phyloP scores from a whole-genome alignment of 164 flowering plant genomes.

The Cinnamomum chago region DNA sequence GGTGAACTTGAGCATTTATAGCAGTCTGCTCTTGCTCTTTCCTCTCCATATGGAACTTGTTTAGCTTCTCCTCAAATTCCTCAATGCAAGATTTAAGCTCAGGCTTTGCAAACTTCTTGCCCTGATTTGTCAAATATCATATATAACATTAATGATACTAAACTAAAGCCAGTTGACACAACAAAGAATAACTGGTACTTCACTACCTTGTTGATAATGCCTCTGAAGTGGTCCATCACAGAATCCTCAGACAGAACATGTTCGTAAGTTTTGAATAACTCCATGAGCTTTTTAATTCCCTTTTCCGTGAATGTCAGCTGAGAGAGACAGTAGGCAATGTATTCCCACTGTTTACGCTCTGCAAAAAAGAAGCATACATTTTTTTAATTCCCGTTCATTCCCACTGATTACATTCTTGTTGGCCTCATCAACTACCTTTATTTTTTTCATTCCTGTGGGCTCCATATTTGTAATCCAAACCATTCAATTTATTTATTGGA shows the following conservation, averaged over 20 bases:
- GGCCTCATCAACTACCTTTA: too few relatives aligned
- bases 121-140: constrained; percentile 27
- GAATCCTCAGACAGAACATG: constrained; percentile 71
- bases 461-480: too few relatives aligned
- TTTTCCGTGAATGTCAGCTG: constrained; percentile 90
- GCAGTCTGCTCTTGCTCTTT: constrained; percentile 88
- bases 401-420: too few relatives aligned
- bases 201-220: constrained; percentile 80
- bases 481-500: too few relatives aligned
- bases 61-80: constrained; percentile 92
- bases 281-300: constrained; percentile 87
- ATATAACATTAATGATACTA: neutral
- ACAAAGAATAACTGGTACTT: neutral
- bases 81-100: constrained; percentile 76
- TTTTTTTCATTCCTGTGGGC: too few relatives aligned
- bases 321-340: constrained; percentile 86
- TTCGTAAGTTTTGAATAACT: constrained; percentile 77
- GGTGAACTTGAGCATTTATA: constrained; percentile 79
- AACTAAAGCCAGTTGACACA: neutral
- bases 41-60: constrained; percentile 67
- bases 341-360: constrained; percentile 88
- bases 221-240: constrained; percentile 79
- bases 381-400: too few relatives aligned
- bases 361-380: constrained; percentile 22
- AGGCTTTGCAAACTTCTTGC: constrained; percentile 90